Conservation (phyloP, 2,329 filamentous ascomycete genomes). For the Dothidotthia symphoricarpi region DNA sequence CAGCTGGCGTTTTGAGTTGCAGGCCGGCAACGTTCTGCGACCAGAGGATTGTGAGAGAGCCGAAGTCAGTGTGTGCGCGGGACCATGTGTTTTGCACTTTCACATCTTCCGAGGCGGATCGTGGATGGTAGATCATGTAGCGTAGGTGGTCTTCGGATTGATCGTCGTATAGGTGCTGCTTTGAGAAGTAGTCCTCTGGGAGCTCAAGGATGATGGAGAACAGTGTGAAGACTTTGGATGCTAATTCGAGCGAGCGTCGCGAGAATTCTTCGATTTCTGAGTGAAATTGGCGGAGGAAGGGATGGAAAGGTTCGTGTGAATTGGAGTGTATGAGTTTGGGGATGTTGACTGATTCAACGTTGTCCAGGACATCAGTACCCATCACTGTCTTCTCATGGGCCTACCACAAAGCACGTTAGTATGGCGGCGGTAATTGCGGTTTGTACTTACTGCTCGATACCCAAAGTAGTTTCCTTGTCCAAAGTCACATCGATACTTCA, state of each 20-base stretch:
- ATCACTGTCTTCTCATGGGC: slow-evolving; percentile 33
- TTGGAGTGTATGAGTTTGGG: slow-evolving; percentile 32
- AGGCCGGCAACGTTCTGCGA: slow-evolving; percentile 50
- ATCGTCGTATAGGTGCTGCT: slow-evolving; percentile 38
- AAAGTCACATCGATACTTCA: slow-evolving; percentile 33
- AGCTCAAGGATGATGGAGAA: slow-evolving; percentile 44
- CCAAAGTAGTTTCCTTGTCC: slow-evolving; percentile 33
- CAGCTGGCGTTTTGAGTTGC: slow-evolving; percentile 47
- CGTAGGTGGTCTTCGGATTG: slow-evolving; percentile 43
- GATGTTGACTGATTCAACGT: slow-evolving; percentile 35
- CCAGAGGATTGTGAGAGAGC: slow-evolving; percentile 49
- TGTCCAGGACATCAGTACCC: slow-evolving; percentile 35
- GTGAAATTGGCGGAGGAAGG: slow-evolving; percentile 25
- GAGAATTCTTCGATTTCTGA: slow-evolving; percentile 32
- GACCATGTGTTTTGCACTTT: slow-evolving; percentile 45
- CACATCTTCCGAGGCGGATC: slow-evolving; percentile 38
- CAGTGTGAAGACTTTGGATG: slow-evolving; percentile 41
- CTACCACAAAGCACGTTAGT: slow-evolving; percentile 5
- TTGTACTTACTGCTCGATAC: slow-evolving; percentile 24
- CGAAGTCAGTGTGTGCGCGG: slow-evolving; percentile 52
- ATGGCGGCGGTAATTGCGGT: not conserved
- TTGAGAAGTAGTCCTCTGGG: slow-evolving; percentile 40
- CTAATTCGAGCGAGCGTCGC: slow-evolving; percentile 23
- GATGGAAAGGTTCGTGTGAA: slow-evolving; percentile 26
- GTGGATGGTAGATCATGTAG: slow-evolving; percentile 47